Conservation (phyloP, 1,139 yeast species). For the Candida sojae region DNA sequence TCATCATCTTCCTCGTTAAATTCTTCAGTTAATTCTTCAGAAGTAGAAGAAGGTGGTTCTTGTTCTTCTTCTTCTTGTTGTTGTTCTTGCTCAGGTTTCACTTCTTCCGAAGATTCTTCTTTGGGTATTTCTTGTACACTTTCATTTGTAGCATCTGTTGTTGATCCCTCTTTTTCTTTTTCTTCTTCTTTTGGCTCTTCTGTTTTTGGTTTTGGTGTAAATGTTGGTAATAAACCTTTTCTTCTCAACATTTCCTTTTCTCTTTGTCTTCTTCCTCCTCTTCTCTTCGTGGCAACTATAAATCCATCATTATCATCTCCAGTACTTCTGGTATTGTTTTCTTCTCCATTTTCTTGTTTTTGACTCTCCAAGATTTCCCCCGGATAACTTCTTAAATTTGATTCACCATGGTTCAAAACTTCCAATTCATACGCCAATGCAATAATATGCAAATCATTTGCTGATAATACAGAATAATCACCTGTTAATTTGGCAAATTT, state of each 20-base stretch:
- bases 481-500: slow-evolving; percentile 88
- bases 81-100: not conserved
- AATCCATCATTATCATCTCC: slow-evolving; percentile 13
- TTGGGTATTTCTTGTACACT: slow-evolving; percentile 12
- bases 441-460: slow-evolving; percentile 87
- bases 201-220: slow-evolving; percentile 3
- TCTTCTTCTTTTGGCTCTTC: slow-evolving; percentile 16
- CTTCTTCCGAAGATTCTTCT: not conserved
- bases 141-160: slow-evolving; percentile 9
- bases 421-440: slow-evolving; percentile 92
- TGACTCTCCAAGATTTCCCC: slow-evolving; percentile 49
- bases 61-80: slow-evolving; percentile 9
- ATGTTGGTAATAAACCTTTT: slow-evolving; percentile 5
- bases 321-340: slow-evolving; percentile 9
- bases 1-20: slow-evolving; percentile 69
- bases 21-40: slow-evolving; percentile 34
- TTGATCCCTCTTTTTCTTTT: slow-evolving; percentile 9
- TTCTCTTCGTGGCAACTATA: slow-evolving; percentile 35
- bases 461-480: slow-evolving; percentile 83
- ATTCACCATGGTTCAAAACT: slow-evolving; percentile 60
- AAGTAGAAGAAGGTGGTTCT: slow-evolving; percentile 10
- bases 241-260: slow-evolving; percentile 44
- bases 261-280: slow-evolving; percentile 67
- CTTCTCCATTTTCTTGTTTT: slow-evolving; percentile 10
- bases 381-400: slow-evolving; percentile 70